Evolutionary conservation across 1,139 yeast species (phyloP), one percentile per base, ranked within the genome.

Genomic region (Hemisphaericaspora subhashii): DNA sequence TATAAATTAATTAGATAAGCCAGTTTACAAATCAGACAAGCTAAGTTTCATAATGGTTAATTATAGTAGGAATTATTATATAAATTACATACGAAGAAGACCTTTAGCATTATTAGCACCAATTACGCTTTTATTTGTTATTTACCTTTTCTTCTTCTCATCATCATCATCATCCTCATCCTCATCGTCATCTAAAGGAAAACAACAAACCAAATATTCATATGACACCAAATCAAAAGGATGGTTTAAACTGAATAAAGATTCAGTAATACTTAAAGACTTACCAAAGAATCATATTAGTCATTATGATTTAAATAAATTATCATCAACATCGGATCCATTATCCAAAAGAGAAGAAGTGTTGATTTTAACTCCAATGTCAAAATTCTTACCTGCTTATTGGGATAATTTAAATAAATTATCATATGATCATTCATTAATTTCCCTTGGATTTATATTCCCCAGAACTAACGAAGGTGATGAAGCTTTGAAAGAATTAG

Each of bases 391-490:
- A 57, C 81, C 82, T 16, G 84, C 79, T 51, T 92, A 89, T 67
- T 92, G 98, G 98, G 77, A 78, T 30, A 92, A 92, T 59, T 64
- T 92, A 46, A 63, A 84, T 46, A 72, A 73, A 48, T 67, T 92
- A 53, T 69, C 81, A 13, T 92, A 92, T 60, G 98, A 96, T 43
- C 87, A 92, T 60, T 81, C 79, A 34, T 74, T 87, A 50, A 74
- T 90, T 36, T 95, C 90, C 49, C 72, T 92, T 41, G 98, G 98
- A 0, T 90, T 92, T 58, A 90, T 92, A 38, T 75, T 90, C 35
- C 98, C 98, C 38, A 74, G 95, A 51, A 79, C 79, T 29, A 62
- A 72, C 14, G 85, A 85, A 38, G 98, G 98, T 36, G 96, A 89
- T 62, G 63, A 57, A 24, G 95, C 95, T 0, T 68, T 90, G 51